Evolutionary conservation across 352 stramenopile species (phyloP).

Genomic region (Globisporangium lucens): DNA sequence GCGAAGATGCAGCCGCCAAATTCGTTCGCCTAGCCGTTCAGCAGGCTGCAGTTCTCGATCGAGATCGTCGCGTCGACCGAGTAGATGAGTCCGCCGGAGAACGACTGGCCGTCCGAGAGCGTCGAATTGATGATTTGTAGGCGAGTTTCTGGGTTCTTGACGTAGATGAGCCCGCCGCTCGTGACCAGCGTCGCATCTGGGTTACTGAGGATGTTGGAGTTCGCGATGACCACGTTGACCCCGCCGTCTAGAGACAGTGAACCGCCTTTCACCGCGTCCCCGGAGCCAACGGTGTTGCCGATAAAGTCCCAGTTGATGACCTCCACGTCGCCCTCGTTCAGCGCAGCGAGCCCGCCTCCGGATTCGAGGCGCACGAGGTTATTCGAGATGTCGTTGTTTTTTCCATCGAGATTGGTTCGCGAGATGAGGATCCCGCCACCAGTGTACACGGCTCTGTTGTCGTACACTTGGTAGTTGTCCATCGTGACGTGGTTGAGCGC

Average conservation of each 20-base stretch:
- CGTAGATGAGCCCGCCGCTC: slow-evolving; percentile 44
- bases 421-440: slow-evolving; percentile 32
- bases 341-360: slow-evolving; percentile 29
- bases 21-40: slow-evolving; percentile 31
- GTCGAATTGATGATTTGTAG: slow-evolving; percentile 35
- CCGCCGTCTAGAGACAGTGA: slow-evolving; percentile 27
- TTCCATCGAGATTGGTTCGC: slow-evolving; percentile 23
- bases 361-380: slow-evolving; percentile 22
- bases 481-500: slow-evolving; percentile 19
- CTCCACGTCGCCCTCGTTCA: slow-evolving; percentile 16
- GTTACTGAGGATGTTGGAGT: slow-evolving; percentile 33
- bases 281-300: slow-evolving; percentile 33
- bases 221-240: slow-evolving; percentile 19
- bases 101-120: slow-evolving; percentile 35
- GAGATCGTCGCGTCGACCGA: slow-evolving; percentile 21
- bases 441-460: slow-evolving; percentile 24
- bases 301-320: slow-evolving; percentile 30
- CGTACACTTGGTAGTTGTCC: slow-evolving; percentile 19
- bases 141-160: slow-evolving; percentile 26
- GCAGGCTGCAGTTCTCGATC: slow-evolving; percentile 35
- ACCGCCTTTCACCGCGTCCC: slow-evolving; percentile 19
- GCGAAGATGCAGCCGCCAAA: slow-evolving; percentile 57
- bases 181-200: slow-evolving; percentile 23
- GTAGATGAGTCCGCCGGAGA: slow-evolving; percentile 49
- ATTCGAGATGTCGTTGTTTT: slow-evolving; percentile 18